phyloP scores from a whole-genome alignment of 768 basidiomycete genomes.

The Dendrothele bispora region DNA sequence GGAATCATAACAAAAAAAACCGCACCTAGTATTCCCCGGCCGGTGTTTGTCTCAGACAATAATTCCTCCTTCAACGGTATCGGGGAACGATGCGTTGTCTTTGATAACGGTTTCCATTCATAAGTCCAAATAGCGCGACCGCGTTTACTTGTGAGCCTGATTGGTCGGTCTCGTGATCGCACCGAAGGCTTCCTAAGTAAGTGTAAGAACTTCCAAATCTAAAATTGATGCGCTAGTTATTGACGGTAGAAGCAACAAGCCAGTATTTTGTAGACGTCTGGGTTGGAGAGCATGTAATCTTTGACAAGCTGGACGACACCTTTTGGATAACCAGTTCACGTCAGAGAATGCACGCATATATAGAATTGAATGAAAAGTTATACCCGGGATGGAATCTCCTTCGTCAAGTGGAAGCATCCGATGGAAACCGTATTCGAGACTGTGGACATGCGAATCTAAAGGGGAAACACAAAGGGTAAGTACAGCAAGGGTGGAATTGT shows the following conservation, averaged over 20 bases:
- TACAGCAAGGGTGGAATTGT: background rate
- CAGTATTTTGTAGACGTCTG: background rate
- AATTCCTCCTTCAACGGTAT: constrained; percentile 2
- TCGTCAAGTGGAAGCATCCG: constrained; percentile 4
- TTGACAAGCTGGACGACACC: constrained; percentile 3
- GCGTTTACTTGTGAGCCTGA: constrained; percentile 4
- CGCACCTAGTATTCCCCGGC: background rate
- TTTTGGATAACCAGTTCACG: background rate
- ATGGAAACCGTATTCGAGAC: constrained; percentile 6
- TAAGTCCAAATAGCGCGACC: constrained; percentile 6
- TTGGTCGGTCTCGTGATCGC: constrained; percentile 2
- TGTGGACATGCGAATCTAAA: constrained; percentile 7
- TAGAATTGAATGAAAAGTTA: too few relatives aligned
- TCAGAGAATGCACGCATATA: too few relatives aligned
- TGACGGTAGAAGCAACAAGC: too few relatives aligned
- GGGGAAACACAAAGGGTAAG: too few relatives aligned
- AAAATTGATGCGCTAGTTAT: too few relatives aligned
- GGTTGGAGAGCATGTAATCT: constrained; percentile 4
- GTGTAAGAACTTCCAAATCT: too few relatives aligned
- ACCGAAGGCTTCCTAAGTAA: background rate
- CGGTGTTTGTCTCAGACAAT: background rate
- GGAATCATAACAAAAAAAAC: too few relatives aligned
- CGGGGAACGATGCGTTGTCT: too few relatives aligned
- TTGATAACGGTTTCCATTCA: too few relatives aligned
- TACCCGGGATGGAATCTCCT: constrained; percentile 3